Evolutionary conservation across 495 filamentous ascomycete species (phyloP).

Genomic region (Penicillium waksmanii): DNA sequence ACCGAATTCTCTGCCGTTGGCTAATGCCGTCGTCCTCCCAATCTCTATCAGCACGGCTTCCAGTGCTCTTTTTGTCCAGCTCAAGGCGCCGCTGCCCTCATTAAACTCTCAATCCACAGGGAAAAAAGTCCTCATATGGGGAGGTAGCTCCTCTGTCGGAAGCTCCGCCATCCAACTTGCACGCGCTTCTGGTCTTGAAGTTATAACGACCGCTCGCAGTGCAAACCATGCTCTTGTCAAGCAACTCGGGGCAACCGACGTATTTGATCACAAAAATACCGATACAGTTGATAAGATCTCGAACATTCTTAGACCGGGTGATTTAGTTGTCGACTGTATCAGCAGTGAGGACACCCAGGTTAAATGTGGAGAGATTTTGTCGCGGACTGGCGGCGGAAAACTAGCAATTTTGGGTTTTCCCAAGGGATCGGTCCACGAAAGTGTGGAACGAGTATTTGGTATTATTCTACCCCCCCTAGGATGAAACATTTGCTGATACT

Average conservation of each 20-base stretch:
- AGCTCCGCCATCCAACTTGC: constrained; percentile 41
- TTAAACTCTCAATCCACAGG: constrained; percentile 19
- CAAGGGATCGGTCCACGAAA: constrained; percentile 8
- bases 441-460: constrained; percentile 18
- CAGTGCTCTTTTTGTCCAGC: constrained; percentile 45
- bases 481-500: constrained; percentile 1
- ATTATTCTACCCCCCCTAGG: neutral
- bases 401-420: constrained; percentile 22
- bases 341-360: constrained; percentile 15
- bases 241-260: constrained; percentile 37
- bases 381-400: constrained; percentile 37
- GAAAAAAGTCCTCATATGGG: constrained; percentile 41
- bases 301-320: constrained; percentile 22
- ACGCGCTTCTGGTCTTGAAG: constrained; percentile 32
- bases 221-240: constrained; percentile 40
- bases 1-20: constrained; percentile 45
- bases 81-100: constrained; percentile 32
- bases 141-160: constrained; percentile 38
- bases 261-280: constrained; percentile 41
- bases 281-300: constrained; percentile 27
- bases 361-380: constrained; percentile 32
- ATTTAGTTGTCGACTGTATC: constrained; percentile 31
- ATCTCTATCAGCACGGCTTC: constrained; percentile 52
- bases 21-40: constrained; percentile 50
- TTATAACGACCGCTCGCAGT: constrained; percentile 40